These are phyloP conservation scores for Phytopythium oedochilum DNA, from an alignment of 352 stramenopile species.

Conservation along the genomic window DNA sequence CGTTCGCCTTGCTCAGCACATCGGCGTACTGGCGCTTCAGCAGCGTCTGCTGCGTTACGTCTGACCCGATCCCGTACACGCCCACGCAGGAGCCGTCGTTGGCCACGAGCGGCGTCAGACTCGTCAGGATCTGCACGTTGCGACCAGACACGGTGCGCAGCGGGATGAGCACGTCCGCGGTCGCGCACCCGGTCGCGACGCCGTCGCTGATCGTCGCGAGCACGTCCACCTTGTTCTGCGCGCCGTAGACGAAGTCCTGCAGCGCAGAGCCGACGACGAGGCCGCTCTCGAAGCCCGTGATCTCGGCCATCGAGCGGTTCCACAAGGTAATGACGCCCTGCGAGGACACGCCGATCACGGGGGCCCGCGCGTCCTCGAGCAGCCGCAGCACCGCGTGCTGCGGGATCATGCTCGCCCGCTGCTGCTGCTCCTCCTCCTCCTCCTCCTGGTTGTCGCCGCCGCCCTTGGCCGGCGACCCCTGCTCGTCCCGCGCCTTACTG, in stretches of 20 bases:
- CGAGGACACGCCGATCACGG: constrained; percentile 49
- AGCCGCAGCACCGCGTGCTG: constrained; percentile 20
- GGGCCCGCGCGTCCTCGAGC: constrained; percentile 62
- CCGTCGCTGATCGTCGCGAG: constrained; percentile 20
- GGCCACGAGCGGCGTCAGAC: constrained; percentile 40
- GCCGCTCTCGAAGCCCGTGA: constrained; percentile 43
- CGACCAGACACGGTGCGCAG: constrained; percentile 37
- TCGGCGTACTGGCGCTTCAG: constrained; percentile 58
- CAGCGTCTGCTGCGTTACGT: constrained; percentile 48
- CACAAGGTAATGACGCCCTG: constrained; percentile 56
- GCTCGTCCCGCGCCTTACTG: neutral
- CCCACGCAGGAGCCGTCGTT: constrained; percentile 34
- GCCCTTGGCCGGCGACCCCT: neutral
- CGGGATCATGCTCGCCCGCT: neutral
- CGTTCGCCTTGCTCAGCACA: constrained; percentile 77
- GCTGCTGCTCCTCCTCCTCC: neutral
- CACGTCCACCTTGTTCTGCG: constrained; percentile 24
- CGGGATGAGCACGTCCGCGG: constrained; percentile 46
- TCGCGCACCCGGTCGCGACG: constrained; percentile 23
- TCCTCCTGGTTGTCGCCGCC: neutral
- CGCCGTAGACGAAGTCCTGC: constrained; percentile 49
- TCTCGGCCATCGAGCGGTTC: constrained; percentile 50
- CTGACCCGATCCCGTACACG: constrained; percentile 56
- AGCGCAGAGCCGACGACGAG: constrained; percentile 41
- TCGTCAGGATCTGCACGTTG: constrained; percentile 47